Evolutionary conservation across 306 rosid genomes (phyloP).

Genomic region (Luffa acutangula): DNA sequence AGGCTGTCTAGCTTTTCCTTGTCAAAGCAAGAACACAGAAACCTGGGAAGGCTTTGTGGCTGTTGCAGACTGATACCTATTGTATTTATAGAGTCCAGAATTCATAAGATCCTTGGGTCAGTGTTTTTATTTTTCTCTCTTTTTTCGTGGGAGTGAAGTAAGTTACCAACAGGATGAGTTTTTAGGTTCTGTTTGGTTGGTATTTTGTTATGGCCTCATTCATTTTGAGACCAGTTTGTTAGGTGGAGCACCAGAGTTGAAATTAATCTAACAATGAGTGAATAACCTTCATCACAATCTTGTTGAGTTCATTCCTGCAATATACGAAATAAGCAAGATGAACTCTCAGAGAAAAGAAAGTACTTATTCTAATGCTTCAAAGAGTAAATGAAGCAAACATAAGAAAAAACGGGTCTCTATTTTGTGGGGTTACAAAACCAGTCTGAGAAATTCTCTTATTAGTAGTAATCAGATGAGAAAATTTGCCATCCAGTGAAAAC

Average conservation of each 20-base stretch:
- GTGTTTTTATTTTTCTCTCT: background rate
- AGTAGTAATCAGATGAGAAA: background rate
- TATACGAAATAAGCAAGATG: background rate
- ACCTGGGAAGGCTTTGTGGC: conserved; percentile 12
- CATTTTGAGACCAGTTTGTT: conserved; percentile 37
- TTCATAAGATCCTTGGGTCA: conserved; percentile 18
- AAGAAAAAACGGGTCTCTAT: background rate
- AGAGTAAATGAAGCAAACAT: background rate
- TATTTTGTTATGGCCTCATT: conserved; percentile 21
- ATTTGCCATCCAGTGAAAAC: background rate
- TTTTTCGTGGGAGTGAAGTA: background rate
- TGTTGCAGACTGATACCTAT: conserved; percentile 8
- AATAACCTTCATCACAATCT: background rate
- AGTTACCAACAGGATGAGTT: conserved; percentile 34
- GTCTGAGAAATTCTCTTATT: background rate
- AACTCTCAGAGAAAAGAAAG: background rate
- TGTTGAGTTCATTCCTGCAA: background rate
- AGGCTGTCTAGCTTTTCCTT: background rate
- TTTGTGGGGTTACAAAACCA: background rate
- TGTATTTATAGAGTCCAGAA: conserved; percentile 27
- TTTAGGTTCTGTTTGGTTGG: conserved; percentile 23
- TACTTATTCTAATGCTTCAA: background rate
- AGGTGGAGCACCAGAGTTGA: conserved; percentile 30
- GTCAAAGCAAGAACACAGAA: background rate
- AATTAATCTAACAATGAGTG: background rate